Base-by-base conservation (phyloP, 2,329 filamentous ascomycete species). In the Massarina eburnea region DNA sequence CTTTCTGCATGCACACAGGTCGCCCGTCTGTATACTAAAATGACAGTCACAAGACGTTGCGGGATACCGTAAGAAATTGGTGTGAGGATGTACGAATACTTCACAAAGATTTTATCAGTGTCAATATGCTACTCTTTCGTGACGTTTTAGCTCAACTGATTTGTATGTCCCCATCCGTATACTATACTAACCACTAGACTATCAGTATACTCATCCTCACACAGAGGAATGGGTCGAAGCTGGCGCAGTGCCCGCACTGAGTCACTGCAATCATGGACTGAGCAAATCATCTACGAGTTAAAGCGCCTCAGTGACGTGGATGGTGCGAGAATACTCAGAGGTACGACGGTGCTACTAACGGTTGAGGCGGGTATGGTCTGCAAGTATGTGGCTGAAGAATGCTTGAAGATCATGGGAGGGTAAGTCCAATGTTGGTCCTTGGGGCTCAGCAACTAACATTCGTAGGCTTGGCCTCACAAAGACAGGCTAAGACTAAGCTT, bases 1-100 rank as follows among this genome's bases (percentile, higher is more conserved):
- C 56, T 17, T 10, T 15, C n/a, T 12, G 1, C 35, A 64, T 61
- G 62, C 64, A 66, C 24, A 61, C 61, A 12, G 64, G 62, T 8
- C 56, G 59, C 4, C 64, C 62, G 8, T 64, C 64, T 17, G 52
- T 59, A n/a, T 67, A 64, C 43, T 64, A 64, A 43, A 66, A 64
- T 18, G 62, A 64, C 2, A 61, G 58, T 33, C 62, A 66, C 33
- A 49, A 54, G 8, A 54, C 48, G 41, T 57, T 66, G 12, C 56
- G 64, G 18, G 57, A 64, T 46, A 52, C 55, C 6, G 56, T 67
- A n/a, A 48, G 64, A 35, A 48, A 51, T 15, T 66, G 62, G 62
- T 61, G 59, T 44, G 61, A 67, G 35, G 56, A 65, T 44, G 60
- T 60, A 54, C 3, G 41, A 18, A 14, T 36, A 26, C 24, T n/a